Conservation (phyloP, 2,329 filamentous ascomycete species). For the Rutstroemia sp. region DNA sequence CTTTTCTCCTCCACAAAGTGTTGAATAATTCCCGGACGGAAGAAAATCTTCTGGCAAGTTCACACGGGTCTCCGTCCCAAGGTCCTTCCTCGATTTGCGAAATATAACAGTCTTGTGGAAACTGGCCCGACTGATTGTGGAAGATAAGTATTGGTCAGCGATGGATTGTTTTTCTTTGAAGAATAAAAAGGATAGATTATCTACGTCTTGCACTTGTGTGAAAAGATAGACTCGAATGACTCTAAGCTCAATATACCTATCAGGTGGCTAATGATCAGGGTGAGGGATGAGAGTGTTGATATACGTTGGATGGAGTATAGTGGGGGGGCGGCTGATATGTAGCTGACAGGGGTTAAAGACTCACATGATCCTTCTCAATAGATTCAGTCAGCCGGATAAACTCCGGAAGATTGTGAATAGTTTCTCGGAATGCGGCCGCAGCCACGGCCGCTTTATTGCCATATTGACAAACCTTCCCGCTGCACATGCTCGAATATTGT, state of each 20-base stretch:
- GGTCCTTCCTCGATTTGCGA: constrained; percentile 4
- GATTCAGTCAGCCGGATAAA: constrained; percentile 1
- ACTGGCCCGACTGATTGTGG: not conserved
- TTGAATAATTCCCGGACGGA: not conserved
- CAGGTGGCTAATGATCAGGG: not conserved
- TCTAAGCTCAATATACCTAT: no score
- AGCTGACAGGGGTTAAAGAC: not conserved
- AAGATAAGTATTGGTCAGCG: not conserved
- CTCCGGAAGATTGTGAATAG: not conserved
- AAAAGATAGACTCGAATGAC: no score
- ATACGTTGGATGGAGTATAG: not conserved
- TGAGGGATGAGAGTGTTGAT: not conserved
- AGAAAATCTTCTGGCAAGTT: not conserved
- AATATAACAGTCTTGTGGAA: constrained; percentile 1
- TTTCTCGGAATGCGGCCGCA: not conserved
- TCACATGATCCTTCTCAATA: constrained; percentile 1
- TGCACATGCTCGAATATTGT: not conserved
- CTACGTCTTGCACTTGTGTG: not conserved
- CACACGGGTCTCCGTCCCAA: constrained; percentile 4
- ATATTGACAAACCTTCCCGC: not conserved
- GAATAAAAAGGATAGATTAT: not conserved
- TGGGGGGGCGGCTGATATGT: not conserved
- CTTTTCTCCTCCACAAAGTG: not conserved
- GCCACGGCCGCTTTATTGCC: not conserved
- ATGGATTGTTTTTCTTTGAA: not conserved